Evolutionary conservation across 345 rosid genomes (phyloP).

Genomic region (Sisymbrium irio): DNA sequence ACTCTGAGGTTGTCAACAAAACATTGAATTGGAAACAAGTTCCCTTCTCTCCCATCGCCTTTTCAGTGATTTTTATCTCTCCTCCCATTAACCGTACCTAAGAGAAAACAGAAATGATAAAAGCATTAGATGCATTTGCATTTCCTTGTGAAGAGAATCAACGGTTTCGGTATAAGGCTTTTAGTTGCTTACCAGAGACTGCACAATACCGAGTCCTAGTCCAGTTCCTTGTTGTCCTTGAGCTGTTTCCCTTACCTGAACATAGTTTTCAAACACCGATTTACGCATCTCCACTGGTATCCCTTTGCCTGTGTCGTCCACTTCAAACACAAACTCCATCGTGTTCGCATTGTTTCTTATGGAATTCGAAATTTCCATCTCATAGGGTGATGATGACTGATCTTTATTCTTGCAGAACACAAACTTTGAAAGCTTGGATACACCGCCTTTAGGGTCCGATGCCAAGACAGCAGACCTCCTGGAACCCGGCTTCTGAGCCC

Average conservation of each 20-base stretch:
- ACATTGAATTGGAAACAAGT: conserved; percentile 78
- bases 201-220: conserved; percentile 85
- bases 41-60: conserved; percentile 55
- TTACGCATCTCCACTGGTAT: conserved; percentile 62
- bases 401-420: conserved; percentile 31
- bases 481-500: conserved; percentile 52
- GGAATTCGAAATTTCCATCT: conserved; percentile 22
- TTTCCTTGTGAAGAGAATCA: background rate
- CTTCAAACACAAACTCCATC: conserved; percentile 68
- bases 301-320: conserved; percentile 82
- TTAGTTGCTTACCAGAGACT: conserved; percentile 59
- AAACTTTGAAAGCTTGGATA: conserved; percentile 23
- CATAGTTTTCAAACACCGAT: conserved; percentile 72
- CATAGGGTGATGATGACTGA: conserved; percentile 10
- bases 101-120: background rate
- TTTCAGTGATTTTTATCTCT: conserved; percentile 64
- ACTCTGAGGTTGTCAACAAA: conserved; percentile 32
- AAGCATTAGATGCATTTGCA: background rate
- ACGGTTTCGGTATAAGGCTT: background rate
- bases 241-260: conserved; percentile 72
- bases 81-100: conserved; percentile 88
- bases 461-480: conserved; percentile 18
- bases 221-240: conserved; percentile 71
- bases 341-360: conserved; percentile 20
- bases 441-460: conserved; percentile 25